Evolutionary conservation across 257 asterid species (phyloP).

Genomic region (Salvia miltiorrhiza): DNA sequence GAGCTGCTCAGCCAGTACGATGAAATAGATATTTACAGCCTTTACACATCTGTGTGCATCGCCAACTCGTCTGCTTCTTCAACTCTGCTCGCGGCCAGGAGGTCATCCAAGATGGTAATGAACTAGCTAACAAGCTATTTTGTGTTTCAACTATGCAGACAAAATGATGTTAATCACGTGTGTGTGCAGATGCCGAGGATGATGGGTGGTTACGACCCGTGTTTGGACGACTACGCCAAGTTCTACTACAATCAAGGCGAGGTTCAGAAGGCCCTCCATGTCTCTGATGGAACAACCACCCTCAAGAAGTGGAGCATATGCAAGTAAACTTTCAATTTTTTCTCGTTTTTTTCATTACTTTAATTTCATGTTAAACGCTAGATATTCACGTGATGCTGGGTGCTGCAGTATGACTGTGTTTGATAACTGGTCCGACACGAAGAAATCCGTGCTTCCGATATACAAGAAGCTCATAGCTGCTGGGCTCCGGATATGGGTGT

Average conservation of each 20-base stretch:
- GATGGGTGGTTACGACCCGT: constrained; percentile 85
- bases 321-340: constrained; percentile 49
- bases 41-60: constrained; percentile 70
- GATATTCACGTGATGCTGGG: not conserved
- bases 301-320: constrained; percentile 75
- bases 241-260: constrained; percentile 63
- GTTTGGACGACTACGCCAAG: constrained; percentile 73
- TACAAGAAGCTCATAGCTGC: constrained; percentile 76
- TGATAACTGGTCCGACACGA: constrained; percentile 47
- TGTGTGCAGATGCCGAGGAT: constrained; percentile 61
- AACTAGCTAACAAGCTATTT: too few relatives aligned
- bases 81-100: constrained; percentile 31
- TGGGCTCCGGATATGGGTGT: constrained; percentile 79
- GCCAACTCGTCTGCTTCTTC: constrained; percentile 34
- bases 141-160: too few relatives aligned
- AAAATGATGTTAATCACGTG: not conserved
- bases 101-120: constrained; percentile 60
- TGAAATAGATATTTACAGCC: constrained; percentile 85
- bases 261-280: constrained; percentile 88
- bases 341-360: not conserved
- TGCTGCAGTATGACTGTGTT: constrained; percentile 68
- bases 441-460: constrained; percentile 70
- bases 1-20: constrained; percentile 64
- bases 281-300: constrained; percentile 41
- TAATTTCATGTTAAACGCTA: too few relatives aligned